These are phyloP conservation scores for Nemania bipapillata DNA, from an alignment of 2,329 filamentous ascomycete species.

Conservation along the genomic window DNA sequence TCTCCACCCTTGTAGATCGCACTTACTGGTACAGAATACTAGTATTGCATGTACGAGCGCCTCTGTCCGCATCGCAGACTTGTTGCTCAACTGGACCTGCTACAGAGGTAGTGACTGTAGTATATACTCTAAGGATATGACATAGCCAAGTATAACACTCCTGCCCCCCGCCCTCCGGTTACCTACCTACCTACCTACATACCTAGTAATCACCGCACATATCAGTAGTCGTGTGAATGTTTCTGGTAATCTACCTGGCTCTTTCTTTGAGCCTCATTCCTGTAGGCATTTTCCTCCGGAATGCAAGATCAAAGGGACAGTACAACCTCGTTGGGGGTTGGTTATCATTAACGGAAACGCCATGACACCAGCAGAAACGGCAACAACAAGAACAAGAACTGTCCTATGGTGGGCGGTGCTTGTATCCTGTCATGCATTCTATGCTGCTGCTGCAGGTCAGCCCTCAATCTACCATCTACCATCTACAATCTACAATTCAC, in stretches of 20 bases:
- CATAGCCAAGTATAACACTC: neutral
- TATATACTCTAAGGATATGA: no score
- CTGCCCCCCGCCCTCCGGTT: no score
- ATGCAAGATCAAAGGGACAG: constrained; percentile 27
- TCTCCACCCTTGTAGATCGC: constrained; percentile 25
- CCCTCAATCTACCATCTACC: no score
- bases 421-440: constrained; percentile 24
- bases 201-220: constrained; percentile 7
- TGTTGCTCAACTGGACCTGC: neutral
- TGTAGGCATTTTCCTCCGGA: constrained; percentile 13
- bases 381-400: constrained; percentile 1
- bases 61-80: neutral
- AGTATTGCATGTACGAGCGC: no score
- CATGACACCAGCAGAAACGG: constrained; percentile 26
- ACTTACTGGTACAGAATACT: no score
- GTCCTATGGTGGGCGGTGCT: constrained; percentile 33
- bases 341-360: constrained; percentile 15
- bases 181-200: neutral
- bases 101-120: no score
- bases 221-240: neutral
- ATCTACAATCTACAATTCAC: no score
- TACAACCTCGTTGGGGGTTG: constrained; percentile 29
- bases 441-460: constrained; percentile 9
- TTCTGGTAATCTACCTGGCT: constrained; percentile 17
- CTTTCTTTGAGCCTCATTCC: constrained; percentile 26